A percentile compares a stretch with the other conserved stretches of the same genome.
phyloP scores from a whole-genome alignment of 2,329 filamentous ascomycete genomes.

The Ceratocystiopsis sp. region DNA sequence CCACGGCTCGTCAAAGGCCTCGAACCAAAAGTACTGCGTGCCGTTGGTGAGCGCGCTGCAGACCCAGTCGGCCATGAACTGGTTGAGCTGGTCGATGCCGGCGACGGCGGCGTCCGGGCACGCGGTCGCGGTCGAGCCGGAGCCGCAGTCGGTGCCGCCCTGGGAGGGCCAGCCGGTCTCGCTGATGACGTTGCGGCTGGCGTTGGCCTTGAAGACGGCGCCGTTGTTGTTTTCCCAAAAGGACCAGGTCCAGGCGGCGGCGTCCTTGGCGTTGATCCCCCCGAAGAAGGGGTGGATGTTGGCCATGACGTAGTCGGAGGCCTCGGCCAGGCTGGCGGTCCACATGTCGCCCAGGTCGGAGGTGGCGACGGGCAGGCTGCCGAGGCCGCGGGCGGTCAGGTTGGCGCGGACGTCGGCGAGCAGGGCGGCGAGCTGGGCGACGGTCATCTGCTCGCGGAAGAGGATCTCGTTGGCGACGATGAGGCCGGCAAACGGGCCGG shows the following conservation, averaged over 20 bases:
- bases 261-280: conserved; percentile 49
- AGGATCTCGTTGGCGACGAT: conserved; percentile 72
- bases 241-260: conserved; percentile 62
- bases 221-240: conserved; percentile 67
- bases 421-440: conserved; percentile 42
- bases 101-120: conserved; percentile 59
- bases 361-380: conserved; percentile 59
- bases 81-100: conserved; percentile 63
- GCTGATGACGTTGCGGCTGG: conserved; percentile 58
- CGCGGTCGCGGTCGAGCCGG: conserved; percentile 21
- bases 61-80: conserved; percentile 74
- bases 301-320: conserved; percentile 81
- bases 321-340: conserved; percentile 48
- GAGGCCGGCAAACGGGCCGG: conserved; percentile 57
- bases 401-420: conserved; percentile 56
- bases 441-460: conserved; percentile 58
- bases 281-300: conserved; percentile 96
- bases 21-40: conserved; percentile 95
- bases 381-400: conserved; percentile 45
- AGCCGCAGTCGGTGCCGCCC: conserved; percentile 65
- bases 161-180: conserved; percentile 83
- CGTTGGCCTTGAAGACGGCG: conserved; percentile 43
- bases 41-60: conserved; percentile 64
- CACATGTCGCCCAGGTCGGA: conserved; percentile 84
- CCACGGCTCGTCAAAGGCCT: conserved; percentile 94